These are phyloP conservation scores for Penicillium sp. DNA, from an alignment of 2,329 filamentous ascomycete genomes.

Conservation along the genomic window DNA sequence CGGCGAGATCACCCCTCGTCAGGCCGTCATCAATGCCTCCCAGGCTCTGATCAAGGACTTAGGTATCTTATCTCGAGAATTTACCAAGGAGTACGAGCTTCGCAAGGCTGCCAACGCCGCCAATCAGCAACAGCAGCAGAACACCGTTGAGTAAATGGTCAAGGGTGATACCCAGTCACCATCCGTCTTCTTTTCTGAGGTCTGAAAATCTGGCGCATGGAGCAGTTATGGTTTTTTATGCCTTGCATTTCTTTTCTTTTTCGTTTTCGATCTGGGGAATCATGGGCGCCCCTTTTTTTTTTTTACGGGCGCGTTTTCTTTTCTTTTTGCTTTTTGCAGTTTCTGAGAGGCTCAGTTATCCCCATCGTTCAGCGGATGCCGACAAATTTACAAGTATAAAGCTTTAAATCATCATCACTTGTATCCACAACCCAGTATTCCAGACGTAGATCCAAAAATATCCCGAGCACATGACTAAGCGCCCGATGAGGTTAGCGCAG, in stretches of 20 bases:
- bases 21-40: constrained; percentile 77
- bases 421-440: background rate
- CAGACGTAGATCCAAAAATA: constrained; percentile 6
- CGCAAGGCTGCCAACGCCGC: constrained; percentile 76
- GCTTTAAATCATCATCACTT: background rate
- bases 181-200: background rate
- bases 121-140: constrained; percentile 46
- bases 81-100: constrained; percentile 88
- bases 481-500: constrained; percentile 19
- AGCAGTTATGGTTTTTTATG: constrained; percentile 15
- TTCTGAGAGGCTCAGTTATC: constrained; percentile 2
- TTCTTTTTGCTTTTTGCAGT: background rate
- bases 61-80: constrained; percentile 76
- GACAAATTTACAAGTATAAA: background rate
- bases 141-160: constrained; percentile 21
- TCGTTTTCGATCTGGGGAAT: constrained; percentile 3
- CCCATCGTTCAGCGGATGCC: background rate
- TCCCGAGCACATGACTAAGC: constrained; percentile 17
- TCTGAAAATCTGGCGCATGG: constrained; percentile 19
- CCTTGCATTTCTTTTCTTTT: constrained; percentile 7
- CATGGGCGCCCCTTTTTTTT: background rate
- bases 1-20: constrained; percentile 81
- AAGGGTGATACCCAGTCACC: background rate
- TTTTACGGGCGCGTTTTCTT: background rate
- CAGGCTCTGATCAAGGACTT: constrained; percentile 79